Percentiles rank a stretch among this genome's conserved stretches.
These are phyloP conservation scores for Fusarium nematophilum DNA, from an alignment of 2,329 filamentous ascomycete genomes.

Conservation along the genomic window DNA sequence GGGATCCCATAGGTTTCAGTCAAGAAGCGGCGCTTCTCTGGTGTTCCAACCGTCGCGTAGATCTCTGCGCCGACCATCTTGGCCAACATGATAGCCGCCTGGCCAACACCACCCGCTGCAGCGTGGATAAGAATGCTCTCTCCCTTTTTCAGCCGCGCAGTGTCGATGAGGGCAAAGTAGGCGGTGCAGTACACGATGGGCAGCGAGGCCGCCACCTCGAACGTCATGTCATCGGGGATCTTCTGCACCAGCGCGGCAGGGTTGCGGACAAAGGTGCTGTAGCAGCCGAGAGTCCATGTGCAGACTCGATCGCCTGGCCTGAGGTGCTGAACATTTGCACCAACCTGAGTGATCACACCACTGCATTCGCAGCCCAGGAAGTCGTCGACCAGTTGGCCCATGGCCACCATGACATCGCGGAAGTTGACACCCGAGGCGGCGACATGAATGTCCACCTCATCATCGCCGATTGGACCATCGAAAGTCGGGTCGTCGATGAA, in stretches of 20 bases:
- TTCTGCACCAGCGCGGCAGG: too few species aligned
- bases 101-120: conserved; percentile 3
- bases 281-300: too few species aligned
- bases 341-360: background rate
- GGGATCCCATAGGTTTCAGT: background rate
- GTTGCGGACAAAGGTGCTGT: too few species aligned
- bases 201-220: too few species aligned
- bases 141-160: background rate
- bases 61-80: background rate
- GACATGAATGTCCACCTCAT: conserved; percentile 17
- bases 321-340: too few species aligned
- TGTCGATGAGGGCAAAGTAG: background rate
- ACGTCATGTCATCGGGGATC: too few species aligned
- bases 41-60: background rate
- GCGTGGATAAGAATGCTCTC: conserved; percentile 4
- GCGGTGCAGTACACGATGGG: too few species aligned
- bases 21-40: background rate
- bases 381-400: conserved; percentile 12
- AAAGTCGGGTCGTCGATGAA: too few species aligned
- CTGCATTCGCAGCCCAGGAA: conserved; percentile 6
- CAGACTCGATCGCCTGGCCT: too few species aligned
- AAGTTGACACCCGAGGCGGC: conserved; percentile 19
- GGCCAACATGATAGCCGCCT: conserved; percentile 1
- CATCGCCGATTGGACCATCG: background rate
- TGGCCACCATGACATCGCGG: conserved; percentile 23